Conservation (phyloP, 2,329 filamentous ascomycete genomes). For the Cladosporium sp. region DNA sequence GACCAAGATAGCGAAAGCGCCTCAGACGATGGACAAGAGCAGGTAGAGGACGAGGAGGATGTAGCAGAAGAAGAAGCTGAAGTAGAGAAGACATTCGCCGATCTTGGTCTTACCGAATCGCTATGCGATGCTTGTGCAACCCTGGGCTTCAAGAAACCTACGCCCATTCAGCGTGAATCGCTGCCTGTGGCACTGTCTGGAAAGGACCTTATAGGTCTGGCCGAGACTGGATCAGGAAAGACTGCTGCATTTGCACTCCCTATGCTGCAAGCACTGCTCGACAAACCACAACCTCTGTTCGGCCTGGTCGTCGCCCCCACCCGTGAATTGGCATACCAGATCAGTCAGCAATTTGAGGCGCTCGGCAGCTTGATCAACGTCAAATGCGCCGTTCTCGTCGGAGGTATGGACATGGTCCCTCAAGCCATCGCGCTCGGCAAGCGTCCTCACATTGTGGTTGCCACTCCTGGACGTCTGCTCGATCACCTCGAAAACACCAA, state of each 20-base stretch:
- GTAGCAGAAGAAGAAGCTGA: constrained; percentile 27
- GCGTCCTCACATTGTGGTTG: constrained; percentile 91
- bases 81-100: constrained; percentile 62
- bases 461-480: constrained; percentile 82
- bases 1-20: constrained; percentile 23
- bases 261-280: constrained; percentile 86
- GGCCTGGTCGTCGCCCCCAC: constrained; percentile 91
- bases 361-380: constrained; percentile 87
- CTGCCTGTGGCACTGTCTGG: constrained; percentile 79
- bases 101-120: constrained; percentile 77
- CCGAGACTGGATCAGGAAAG: constrained; percentile 94
- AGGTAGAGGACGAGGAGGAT: constrained; percentile 23
- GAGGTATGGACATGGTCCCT: constrained; percentile 92
- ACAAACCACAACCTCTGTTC: constrained; percentile 81
- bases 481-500: constrained; percentile 97
- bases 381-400: constrained; percentile 75
- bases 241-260: constrained; percentile 93
- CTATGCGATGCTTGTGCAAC: constrained; percentile 84
- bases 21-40: constrained; percentile 26
- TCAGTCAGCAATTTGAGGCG: constrained; percentile 82
- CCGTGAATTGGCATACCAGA: constrained; percentile 89
- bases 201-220: constrained; percentile 87
- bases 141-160: constrained; percentile 81
- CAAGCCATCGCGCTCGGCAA: constrained; percentile 92
- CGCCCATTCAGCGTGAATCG: constrained; percentile 82